Percentiles rank a stretch among this genome's conserved stretches.
These are phyloP conservation scores for Solanum chiquidenum DNA, from an alignment of 257 asterid genomes.

Conservation along the genomic window DNA sequence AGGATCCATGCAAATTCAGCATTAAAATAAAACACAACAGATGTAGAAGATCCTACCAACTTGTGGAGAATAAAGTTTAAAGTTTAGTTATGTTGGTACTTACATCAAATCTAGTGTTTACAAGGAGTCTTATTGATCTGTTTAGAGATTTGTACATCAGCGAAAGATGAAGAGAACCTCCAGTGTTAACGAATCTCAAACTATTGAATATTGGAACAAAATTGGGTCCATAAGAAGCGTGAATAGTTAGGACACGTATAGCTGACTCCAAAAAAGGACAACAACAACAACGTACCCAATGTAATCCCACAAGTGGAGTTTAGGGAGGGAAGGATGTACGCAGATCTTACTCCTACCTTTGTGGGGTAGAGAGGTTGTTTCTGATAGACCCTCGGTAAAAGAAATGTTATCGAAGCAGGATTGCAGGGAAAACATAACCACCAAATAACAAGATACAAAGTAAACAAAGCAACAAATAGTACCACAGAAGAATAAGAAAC, in stretches of 20 bases:
- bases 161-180: neutral
- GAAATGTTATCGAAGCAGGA: neutral
- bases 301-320: neutral
- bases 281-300: neutral
- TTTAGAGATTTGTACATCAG: neutral
- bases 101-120: neutral
- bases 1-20: neutral
- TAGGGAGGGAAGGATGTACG: neutral
- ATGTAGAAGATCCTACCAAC: neutral
- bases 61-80: neutral
- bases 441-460: neutral
- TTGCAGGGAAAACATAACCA: neutral
- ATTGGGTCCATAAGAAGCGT: neutral
- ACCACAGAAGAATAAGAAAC: neutral
- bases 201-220: neutral
- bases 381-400: neutral
- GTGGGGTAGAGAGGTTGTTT: neutral
- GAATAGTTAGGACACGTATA: neutral
- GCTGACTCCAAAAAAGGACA: neutral
- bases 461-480: neutral
- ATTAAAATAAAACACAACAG: neutral
- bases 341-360: neutral
- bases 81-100: neutral
- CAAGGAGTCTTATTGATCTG: neutral
- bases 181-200: neutral